Percentiles rank a stretch among this genome's conserved stretches.
phyloP scores from a whole-genome alignment of 192 early-diverging fungal genomes.

The Podila minutissima region DNA sequence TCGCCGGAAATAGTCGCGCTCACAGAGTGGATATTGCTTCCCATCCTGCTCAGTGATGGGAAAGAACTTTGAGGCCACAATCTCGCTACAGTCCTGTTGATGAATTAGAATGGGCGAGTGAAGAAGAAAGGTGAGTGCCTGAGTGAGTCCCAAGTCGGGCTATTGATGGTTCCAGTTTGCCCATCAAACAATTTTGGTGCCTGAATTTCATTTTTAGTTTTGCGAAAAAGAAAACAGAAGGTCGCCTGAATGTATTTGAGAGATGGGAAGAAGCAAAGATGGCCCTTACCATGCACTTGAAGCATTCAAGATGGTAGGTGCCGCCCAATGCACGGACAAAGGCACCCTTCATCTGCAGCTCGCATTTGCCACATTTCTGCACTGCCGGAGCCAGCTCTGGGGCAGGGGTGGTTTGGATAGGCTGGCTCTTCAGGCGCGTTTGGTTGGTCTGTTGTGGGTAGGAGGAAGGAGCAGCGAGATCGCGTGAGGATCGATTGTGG shows the following conservation, averaged over 20 bases:
- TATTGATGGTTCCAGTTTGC: no score
- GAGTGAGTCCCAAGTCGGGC: no score
- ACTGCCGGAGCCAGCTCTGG: slow-evolving; percentile 46
- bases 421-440: slow-evolving; percentile 33
- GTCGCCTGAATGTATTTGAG: neutral
- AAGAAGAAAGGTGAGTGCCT: neutral
- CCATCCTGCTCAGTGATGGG: slow-evolving; percentile 70
- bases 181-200: no score
- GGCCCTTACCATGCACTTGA: slow-evolving; percentile 87
- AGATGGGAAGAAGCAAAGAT: neutral
- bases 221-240: neutral
- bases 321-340: slow-evolving; percentile 88
- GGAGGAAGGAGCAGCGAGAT: slow-evolving; percentile 21
- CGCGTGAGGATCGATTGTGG: slow-evolving; percentile 14
- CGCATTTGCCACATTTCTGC: slow-evolving; percentile 74
- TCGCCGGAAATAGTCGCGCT: slow-evolving; percentile 88
- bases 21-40: slow-evolving; percentile 75
- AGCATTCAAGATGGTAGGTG: slow-evolving; percentile 94
- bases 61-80: slow-evolving; percentile 89
- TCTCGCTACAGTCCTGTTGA: slow-evolving; percentile 76
- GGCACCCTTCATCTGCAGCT: slow-evolving; percentile 79
- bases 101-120: neutral
- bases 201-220: neutral
- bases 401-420: slow-evolving; percentile 30
- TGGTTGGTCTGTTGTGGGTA: slow-evolving; percentile 41